These are phyloP conservation scores for Neurospora sp. DNA, from an alignment of 495 filamentous ascomycete species.

Conservation along the genomic window DNA sequence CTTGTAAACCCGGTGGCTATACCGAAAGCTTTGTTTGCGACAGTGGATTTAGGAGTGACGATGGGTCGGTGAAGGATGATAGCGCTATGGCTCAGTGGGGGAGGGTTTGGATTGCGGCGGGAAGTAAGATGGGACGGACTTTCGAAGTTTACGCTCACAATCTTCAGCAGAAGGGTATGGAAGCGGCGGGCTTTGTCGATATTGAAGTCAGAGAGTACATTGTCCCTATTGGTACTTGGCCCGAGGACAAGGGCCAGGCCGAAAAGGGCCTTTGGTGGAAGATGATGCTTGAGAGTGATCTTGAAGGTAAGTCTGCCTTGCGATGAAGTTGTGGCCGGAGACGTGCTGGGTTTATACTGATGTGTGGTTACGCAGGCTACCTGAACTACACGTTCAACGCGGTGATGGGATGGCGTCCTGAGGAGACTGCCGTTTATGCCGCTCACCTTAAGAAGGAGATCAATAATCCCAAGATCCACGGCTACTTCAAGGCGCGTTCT, in stretches of 20 bases:
- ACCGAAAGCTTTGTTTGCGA: conserved; percentile 8
- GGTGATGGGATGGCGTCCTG: conserved; percentile 22
- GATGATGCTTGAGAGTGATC: conserved; percentile 19
- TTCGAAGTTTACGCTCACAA: conserved; percentile 10
- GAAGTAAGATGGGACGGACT: conserved; percentile 1
- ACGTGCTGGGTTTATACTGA: neutral
- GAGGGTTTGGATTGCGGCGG: neutral
- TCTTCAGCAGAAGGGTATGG: conserved; percentile 22
- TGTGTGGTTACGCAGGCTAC: neutral
- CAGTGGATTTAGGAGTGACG: conserved; percentile 4
- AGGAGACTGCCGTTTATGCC: conserved; percentile 25
- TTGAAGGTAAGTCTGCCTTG: conserved; percentile 20
- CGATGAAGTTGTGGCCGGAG: neutral
- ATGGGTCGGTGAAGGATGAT: neutral
- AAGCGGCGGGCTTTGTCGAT: conserved; percentile 37
- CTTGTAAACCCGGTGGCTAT: conserved; percentile 8
- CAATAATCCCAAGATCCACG: conserved; percentile 16
- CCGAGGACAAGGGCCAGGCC: conserved; percentile 31
- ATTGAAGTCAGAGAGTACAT: conserved; percentile 20
- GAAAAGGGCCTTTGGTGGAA: conserved; percentile 36
- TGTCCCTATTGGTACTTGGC: conserved; percentile 3
- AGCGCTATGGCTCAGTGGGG: conserved; percentile 1
- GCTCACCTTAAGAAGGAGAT: conserved; percentile 25
- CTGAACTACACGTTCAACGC: neutral
- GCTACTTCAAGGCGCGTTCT: conserved; percentile 19